Evolutionary conservation across 108 stramenopile species (phyloP).

Genomic region (Cyclotella atomus): DNA sequence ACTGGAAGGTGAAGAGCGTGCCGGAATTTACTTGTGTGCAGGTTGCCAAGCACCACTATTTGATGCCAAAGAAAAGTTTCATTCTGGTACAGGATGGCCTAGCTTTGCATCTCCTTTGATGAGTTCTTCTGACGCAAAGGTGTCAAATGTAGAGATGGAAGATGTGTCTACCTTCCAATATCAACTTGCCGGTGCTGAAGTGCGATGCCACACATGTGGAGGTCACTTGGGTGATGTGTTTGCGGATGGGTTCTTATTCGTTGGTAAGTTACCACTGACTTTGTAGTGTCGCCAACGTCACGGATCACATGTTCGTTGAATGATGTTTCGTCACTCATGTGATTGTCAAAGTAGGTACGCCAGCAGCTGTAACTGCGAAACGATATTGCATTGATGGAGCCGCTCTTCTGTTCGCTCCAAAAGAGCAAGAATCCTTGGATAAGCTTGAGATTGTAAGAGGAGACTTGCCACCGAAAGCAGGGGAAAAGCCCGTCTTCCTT

Average conservation of each 20-base stretch:
- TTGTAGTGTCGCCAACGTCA: too few species aligned
- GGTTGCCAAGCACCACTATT: slow-evolving; percentile 85
- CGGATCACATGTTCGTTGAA: too few species aligned
- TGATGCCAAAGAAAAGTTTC: slow-evolving; percentile 70
- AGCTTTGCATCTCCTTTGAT: slow-evolving; percentile 56
- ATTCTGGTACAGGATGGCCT: slow-evolving; percentile 64
- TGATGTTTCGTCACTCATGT: too few species aligned
- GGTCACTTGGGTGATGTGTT: slow-evolving; percentile 93
- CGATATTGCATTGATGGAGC: slow-evolving; percentile 86
- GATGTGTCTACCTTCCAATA: slow-evolving; percentile 58
- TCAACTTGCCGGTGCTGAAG: slow-evolving; percentile 75
- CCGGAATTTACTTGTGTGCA: slow-evolving; percentile 70
- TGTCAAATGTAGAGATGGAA: slow-evolving; percentile 76
- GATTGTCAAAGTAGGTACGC: too few species aligned
- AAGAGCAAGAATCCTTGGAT: slow-evolving; percentile 22
- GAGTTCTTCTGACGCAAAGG: slow-evolving; percentile 24
- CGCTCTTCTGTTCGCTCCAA: slow-evolving; percentile 64
- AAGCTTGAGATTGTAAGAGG: slow-evolving; percentile 47
- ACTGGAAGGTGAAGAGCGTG: slow-evolving; percentile 68
- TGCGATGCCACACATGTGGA: slow-evolving; percentile 82
- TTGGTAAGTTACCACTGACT: too few species aligned
- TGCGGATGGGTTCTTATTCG: slow-evolving; percentile 76
- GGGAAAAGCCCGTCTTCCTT: slow-evolving; percentile 13
- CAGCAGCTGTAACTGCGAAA: slow-evolving; percentile 65
- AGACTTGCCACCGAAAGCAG: slow-evolving; percentile 43